Evolutionary conservation across 2,329 filamentous ascomycete genomes (phyloP).

Genomic region (Dothidotthia symphoricarpi): DNA sequence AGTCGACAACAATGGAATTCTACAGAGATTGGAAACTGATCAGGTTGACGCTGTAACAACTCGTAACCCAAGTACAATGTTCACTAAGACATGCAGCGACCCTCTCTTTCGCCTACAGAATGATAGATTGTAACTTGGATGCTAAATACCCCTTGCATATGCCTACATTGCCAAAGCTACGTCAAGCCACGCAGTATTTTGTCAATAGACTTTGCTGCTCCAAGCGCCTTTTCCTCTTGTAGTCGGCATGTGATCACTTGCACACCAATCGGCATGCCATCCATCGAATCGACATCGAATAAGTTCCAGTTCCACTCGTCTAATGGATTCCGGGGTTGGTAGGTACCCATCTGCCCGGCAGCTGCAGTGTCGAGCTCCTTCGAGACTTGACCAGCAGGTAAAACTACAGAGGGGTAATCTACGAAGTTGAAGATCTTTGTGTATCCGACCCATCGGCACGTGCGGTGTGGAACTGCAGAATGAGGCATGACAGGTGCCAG

Average conservation of each 20-base stretch:
- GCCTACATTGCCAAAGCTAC: too few relatives aligned
- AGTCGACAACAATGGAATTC: too few relatives aligned
- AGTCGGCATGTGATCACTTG: slow-evolving; percentile 39
- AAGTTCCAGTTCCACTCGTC: slow-evolving; percentile 55
- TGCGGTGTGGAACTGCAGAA: slow-evolving; percentile 52
- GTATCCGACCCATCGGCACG: slow-evolving; percentile 54
- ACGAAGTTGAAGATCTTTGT: slow-evolving; percentile 63
- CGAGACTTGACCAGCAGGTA: slow-evolving; percentile 54
- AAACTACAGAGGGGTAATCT: slow-evolving; percentile 59
- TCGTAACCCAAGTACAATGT: too few relatives aligned
- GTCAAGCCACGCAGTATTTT: slow-evolving; percentile 10
- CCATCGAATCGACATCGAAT: slow-evolving; percentile 33
- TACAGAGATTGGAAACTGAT: too few relatives aligned
- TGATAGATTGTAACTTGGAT: too few relatives aligned
- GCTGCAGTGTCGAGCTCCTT: slow-evolving; percentile 41
- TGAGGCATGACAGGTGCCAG: slow-evolving; percentile 63
- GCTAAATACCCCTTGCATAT: too few relatives aligned
- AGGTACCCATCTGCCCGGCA: slow-evolving; percentile 30
- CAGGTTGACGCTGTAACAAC: too few relatives aligned
- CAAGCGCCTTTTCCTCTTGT: slow-evolving; percentile 42
- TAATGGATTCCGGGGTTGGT: slow-evolving; percentile 50
- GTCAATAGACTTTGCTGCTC: slow-evolving; percentile 36
- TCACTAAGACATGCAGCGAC: background rate
- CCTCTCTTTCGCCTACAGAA: too few relatives aligned
- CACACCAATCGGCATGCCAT: slow-evolving; percentile 41